Percentiles rank a stretch among this genome's conserved stretches.
Evolutionary conservation across 106 monocot species (phyloP).

Genomic region (Allium fistulosum): DNA sequence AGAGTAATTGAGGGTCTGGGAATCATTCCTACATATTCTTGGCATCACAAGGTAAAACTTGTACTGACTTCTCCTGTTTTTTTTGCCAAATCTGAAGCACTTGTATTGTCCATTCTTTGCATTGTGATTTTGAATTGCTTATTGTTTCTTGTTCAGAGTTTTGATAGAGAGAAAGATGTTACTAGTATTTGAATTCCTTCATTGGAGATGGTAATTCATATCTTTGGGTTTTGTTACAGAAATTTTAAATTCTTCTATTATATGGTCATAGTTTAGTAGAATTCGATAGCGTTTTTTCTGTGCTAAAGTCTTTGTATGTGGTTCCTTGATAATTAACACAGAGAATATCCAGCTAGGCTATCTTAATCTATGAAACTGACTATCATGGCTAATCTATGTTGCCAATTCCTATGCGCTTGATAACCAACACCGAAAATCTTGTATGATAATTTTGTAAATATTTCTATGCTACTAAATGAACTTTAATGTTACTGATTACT

Average conservation of each 20-base stretch:
- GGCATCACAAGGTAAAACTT: constrained; percentile 68
- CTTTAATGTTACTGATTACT: not conserved
- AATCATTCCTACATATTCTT: constrained; percentile 72
- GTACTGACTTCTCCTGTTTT: no score
- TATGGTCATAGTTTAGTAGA: not conserved
- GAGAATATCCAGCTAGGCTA: no score
- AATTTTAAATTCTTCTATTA: not conserved
- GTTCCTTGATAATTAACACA: not conserved
- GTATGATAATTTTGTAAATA: not conserved
- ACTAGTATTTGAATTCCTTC: constrained; percentile 54
- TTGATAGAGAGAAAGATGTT: constrained; percentile 73
- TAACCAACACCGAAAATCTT: not conserved
- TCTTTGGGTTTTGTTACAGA: not conserved
- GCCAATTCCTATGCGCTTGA: not conserved
- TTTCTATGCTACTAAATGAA: not conserved
- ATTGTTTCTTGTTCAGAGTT: constrained; percentile 40
- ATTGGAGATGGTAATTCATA: constrained; percentile 40
- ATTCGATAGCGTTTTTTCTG: not conserved
- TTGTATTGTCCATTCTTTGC: not conserved
- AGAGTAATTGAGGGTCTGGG: constrained; percentile 45
- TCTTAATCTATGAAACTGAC: no score
- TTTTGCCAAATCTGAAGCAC: no score
- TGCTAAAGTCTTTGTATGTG: not conserved
- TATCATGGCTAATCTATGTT: no score
- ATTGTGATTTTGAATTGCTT: not conserved